Percentiles rank a stretch among this genome's conserved stretches.
phyloP scores from a whole-genome alignment of 2,329 filamentous ascomycete species.

The Colletotrichum zoysiae region DNA sequence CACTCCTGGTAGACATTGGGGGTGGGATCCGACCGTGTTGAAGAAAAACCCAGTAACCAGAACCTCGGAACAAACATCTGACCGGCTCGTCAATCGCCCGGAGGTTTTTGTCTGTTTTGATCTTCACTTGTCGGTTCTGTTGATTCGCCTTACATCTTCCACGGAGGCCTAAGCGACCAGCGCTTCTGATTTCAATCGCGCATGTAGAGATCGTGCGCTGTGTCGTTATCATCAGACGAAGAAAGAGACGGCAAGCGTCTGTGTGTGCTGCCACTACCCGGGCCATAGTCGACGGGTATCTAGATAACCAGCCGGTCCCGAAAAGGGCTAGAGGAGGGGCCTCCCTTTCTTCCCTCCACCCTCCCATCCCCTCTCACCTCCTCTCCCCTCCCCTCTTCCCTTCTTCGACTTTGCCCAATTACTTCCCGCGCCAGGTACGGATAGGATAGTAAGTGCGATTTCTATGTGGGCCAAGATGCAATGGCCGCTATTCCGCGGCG shows the following conservation, averaged over 20 bases:
- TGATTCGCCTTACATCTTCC: background rate
- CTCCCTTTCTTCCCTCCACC: conserved; percentile 8
- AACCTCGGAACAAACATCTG: conserved; percentile 35
- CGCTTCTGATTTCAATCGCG: background rate
- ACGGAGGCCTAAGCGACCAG: background rate
- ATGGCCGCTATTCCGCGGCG: conserved; percentile 24
- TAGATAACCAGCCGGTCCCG: conserved; percentile 33
- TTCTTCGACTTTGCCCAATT: conserved; percentile 3
- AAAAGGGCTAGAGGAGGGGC: conserved; percentile 35
- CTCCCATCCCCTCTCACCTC: too few relatives aligned
- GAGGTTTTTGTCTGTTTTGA: background rate
- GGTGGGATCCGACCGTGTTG: conserved; percentile 13
- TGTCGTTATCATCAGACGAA: background rate
- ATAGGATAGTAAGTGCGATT: conserved; percentile 15
- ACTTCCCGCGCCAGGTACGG: conserved; percentile 32
- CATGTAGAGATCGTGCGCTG: background rate
- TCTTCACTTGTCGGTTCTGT: background rate
- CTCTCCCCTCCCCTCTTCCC: background rate
- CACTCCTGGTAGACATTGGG: conserved; percentile 6
- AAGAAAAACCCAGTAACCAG: conserved; percentile 37
- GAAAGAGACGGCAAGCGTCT: background rate
- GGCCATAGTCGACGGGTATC: conserved; percentile 20
- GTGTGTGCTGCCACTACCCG: background rate
- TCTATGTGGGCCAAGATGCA: conserved; percentile 14
- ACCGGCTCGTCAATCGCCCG: conserved; percentile 25